Conservation (phyloP, 345 rosid genomes). For the Raphanus sativus region DNA sequence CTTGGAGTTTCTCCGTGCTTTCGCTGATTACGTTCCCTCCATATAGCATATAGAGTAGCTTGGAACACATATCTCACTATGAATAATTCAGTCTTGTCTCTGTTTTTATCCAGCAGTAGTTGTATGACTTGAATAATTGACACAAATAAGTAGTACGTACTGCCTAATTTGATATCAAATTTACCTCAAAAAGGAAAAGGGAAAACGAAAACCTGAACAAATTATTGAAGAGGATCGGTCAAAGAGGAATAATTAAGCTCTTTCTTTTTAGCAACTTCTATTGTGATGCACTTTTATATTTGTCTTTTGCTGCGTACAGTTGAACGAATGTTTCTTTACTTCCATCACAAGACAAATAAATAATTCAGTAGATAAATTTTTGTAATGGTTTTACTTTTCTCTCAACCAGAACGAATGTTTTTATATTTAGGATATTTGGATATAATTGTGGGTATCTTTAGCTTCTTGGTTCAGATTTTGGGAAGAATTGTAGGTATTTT, state of each 20-base stretch:
- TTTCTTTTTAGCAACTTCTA: conserved; percentile 34
- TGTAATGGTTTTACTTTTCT: background rate
- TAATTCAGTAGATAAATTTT: background rate
- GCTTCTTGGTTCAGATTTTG: too few relatives aligned
- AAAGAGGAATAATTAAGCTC: conserved; percentile 42
- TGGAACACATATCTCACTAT: background rate
- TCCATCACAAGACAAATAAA: conserved; percentile 33
- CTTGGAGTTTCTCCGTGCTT: background rate
- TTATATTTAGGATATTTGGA: too few relatives aligned
- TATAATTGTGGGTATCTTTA: too few relatives aligned
- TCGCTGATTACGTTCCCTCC: background rate
- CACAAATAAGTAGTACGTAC: background rate
- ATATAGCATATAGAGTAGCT: background rate
- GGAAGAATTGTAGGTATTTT: too few relatives aligned
- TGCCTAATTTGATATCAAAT: conserved; percentile 1
- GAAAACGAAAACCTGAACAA: conserved; percentile 16
- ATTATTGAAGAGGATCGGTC: conserved; percentile 36
- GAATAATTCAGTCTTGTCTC: background rate
- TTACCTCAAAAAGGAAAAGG: background rate
- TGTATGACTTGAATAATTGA: background rate
- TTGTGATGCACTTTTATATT: conserved; percentile 32
- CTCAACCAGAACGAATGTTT: background rate
- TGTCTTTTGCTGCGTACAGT: conserved; percentile 35
- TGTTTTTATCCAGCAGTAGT: background rate
- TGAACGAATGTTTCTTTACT: conserved; percentile 42